Evolutionary conservation across 768 basidiomycete species (phyloP), one percentile per base, ranked within the genome.

Genomic region (Leccinum longicurvipes): DNA sequence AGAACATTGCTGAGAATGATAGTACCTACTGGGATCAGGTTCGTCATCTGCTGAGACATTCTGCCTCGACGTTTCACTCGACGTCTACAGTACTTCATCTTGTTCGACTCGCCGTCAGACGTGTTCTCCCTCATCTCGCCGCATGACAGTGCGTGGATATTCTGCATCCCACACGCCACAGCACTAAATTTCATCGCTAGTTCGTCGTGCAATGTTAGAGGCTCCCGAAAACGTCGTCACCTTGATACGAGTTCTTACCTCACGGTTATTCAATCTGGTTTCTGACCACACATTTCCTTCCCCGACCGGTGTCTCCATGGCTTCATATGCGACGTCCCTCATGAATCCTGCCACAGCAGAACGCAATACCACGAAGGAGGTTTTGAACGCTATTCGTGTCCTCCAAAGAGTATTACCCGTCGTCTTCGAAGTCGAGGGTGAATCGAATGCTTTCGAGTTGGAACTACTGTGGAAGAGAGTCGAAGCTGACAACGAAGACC

Each of bases 11-110:
- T 3, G 77, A 83, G 55, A 80, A 74, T 3, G 94, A 97, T 66
- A n/a, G n/a, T n/a, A 75, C 69, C n/a, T 94, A 95, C 66, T 96
- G 93, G 93, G 81, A 93, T 56, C 93, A 96, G 76, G 91, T 90
- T 60, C 64, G 82, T 65, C 27, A 17, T 48, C 32, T 24, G 29
- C 53, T 54, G 29, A 25, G 6, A 42, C 36, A 27, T 24, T 48
- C 47, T 31, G 21, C 21, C 28, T 7, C 11, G 15, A 21, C 14
- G 23, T 51, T 29, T 44, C 46, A 60, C 44, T 56, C 24, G 47
- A 56, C 39, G 24, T 57, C 41, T 23, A 15, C 64, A 94, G 91
- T 97, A 89, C 66, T 85, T 89, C 60, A 72, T 81, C 46, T 77
- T 97, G 17, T 96, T 96, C 68, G 92, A 95, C 75, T 89, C 91